Percentiles rank a stretch among this genome's conserved stretches.
Evolutionary conservation across 345 rosid species (phyloP).

Genomic region (Gynandropsis gynandra): DNA sequence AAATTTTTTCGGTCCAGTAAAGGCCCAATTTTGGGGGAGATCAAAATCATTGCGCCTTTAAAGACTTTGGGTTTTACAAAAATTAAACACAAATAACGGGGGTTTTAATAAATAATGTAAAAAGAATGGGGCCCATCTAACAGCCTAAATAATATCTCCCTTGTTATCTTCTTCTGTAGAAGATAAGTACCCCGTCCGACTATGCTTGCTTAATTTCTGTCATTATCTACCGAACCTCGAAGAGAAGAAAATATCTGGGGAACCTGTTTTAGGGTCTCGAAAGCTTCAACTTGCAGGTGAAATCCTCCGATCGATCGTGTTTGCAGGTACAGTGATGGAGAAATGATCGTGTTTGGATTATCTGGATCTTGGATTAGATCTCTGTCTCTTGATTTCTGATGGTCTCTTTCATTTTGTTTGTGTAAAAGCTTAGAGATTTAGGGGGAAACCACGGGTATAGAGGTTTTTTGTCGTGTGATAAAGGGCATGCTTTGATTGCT

Average conservation of each 20-base stretch:
- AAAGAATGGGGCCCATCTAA: too few relatives aligned
- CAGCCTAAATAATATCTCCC: too few relatives aligned
- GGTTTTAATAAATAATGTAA: too few relatives aligned
- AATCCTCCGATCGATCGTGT: too few relatives aligned
- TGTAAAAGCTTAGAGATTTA: background rate
- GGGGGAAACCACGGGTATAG: too few relatives aligned
- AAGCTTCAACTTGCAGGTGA: too few relatives aligned
- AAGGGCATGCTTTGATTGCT: background rate
- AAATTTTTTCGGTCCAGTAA: too few relatives aligned
- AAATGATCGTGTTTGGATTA: background rate
- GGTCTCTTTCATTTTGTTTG: background rate
- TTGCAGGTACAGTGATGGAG: background rate
- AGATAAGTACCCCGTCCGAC: background rate
- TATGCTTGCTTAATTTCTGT: background rate
- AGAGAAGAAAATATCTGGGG: slow-evolving; percentile 10
- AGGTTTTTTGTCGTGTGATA: background rate
- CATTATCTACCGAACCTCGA: slow-evolving; percentile 13
- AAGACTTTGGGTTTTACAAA: too few relatives aligned
- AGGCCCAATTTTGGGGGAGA: too few relatives aligned
- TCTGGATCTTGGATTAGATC: background rate
- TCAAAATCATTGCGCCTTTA: too few relatives aligned
- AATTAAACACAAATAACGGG: too few relatives aligned
- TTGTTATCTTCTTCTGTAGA: background rate
- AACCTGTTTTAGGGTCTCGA: slow-evolving; percentile 21
- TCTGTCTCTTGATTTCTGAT: slow-evolving; percentile 5